Evolutionary conservation across 2,329 filamentous ascomycete species (phyloP), one percentile per base, ranked within the genome.

Genomic region (Blumeriella jaapii): DNA sequence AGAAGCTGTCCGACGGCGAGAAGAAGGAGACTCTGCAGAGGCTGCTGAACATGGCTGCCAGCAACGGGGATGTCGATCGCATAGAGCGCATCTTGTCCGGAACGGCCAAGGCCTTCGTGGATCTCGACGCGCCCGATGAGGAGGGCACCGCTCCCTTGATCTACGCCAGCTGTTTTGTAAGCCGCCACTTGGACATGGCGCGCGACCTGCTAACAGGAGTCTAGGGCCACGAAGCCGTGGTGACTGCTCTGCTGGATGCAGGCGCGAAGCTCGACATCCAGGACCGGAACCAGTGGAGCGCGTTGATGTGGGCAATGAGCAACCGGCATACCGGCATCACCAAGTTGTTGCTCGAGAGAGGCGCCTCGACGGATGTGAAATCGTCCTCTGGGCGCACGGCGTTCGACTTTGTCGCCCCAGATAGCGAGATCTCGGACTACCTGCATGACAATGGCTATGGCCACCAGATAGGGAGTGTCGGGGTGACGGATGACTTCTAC

Each of bases 251-350:
- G 33, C 74, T 98, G 34, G 74, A 85, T 40, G 84, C 85, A 7
- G 87, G 89, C 15, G 89, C 81, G 24, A 74, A 85, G 51, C 86
- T 96, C 34, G 86, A 98, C 61, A 80, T 80, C 51, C 89, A 96
- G 59, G 91, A 98, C 56, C 82, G 80, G 44, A 96, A 96, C 55
- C 81, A 93, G 55, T 98, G 91, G 91, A 96, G 84, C 52, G 83
- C 91, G 10, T 68, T 98, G 42, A 98, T 98, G 87, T 98, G 91
- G 91, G 89, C 91, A 31, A 96, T 96, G 84, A 98, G 91, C 37
- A 98, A 98, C 59, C 69, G 87, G 38, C 91, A 98, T 61, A 96
- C 96, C 61, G 78, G 78, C 30, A 98, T 98, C 48, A 87, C 89
- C 22, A 96, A 96, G 60, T 68, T 86, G 8, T 65, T 98, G 11